phyloP scores from a whole-genome alignment of 1,139 yeast species.

The Pichia sp. region DNA sequence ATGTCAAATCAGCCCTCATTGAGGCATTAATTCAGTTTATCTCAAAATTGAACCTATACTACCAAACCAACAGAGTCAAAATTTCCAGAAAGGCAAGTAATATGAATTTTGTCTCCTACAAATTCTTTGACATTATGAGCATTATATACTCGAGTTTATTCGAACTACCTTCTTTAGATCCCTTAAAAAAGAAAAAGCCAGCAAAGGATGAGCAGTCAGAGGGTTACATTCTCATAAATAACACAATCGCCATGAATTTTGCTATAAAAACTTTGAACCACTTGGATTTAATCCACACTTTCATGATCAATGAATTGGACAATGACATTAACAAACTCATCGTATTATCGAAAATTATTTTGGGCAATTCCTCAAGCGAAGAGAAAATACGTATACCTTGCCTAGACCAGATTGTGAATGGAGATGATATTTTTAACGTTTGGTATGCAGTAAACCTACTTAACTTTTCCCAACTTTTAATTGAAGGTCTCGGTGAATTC shows the following conservation, averaged over 20 bases:
- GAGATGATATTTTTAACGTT: slow-evolving; percentile 19
- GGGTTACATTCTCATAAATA: slow-evolving; percentile 13
- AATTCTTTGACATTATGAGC: slow-evolving; percentile 28
- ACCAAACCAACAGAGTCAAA: slow-evolving; percentile 27
- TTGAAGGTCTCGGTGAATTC: slow-evolving; percentile 31
- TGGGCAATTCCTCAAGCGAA: slow-evolving; percentile 18
- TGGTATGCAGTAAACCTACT: slow-evolving; percentile 29
- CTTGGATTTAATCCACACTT: slow-evolving; percentile 26
- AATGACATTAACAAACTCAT: slow-evolving; percentile 32
- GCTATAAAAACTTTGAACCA: slow-evolving; percentile 27
- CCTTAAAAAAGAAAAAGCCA: slow-evolving; percentile 11
- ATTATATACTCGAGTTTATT: slow-evolving; percentile 26
- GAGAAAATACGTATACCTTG: slow-evolving; percentile 22
- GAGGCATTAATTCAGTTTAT: slow-evolving; percentile 31
- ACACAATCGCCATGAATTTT: slow-evolving; percentile 20
- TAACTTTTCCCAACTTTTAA: slow-evolving; percentile 27
- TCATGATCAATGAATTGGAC: slow-evolving; percentile 29
- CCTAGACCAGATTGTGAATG: slow-evolving; percentile 18
- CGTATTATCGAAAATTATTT: slow-evolving; percentile 26
- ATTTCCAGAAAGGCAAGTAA: slow-evolving; percentile 21
- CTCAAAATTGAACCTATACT: slow-evolving; percentile 29
- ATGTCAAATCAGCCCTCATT: slow-evolving; percentile 27
- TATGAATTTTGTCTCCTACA: slow-evolving; percentile 29
- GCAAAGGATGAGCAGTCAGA: slow-evolving; percentile 18
- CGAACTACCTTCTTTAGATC: slow-evolving; percentile 16